Conservation (phyloP, 2,329 filamentous ascomycete genomes). For the Stemphylium vesicarium region DNA sequence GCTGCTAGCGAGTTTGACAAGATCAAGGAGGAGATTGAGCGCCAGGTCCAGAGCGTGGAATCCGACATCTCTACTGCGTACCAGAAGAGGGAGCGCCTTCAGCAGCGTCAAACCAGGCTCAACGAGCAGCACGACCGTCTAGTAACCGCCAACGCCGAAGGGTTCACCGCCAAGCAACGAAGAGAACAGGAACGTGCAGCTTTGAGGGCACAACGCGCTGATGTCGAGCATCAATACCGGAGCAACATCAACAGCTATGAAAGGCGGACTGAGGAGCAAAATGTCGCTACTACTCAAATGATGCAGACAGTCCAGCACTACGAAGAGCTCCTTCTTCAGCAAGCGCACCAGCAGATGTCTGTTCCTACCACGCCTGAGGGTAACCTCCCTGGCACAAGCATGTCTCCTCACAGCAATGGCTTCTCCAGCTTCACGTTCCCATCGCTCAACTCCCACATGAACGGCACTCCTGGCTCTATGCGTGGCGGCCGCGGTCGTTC, state of each 20-base stretch:
- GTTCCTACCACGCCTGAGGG: conserved; percentile 65
- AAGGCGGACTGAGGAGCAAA: conserved; percentile 48
- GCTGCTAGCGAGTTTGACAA: conserved; percentile 65
- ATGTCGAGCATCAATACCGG: conserved; percentile 48
- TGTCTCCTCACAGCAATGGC: conserved; percentile 43
- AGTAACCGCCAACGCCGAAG: conserved; percentile 70
- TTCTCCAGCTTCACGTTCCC: conserved; percentile 50
- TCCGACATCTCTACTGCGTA: conserved; percentile 68
- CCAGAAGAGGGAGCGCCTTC: conserved; percentile 75
- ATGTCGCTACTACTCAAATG: conserved; percentile 45
- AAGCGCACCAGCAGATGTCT: conserved; percentile 45
- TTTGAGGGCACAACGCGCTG: conserved; percentile 42
- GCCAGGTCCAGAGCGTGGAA: conserved; percentile 67
- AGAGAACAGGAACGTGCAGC: conserved; percentile 50
- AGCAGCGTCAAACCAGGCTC: conserved; percentile 72
- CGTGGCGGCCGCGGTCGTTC: conserved; percentile 55
- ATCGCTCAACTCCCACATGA: conserved; percentile 34
- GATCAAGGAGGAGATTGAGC: conserved; percentile 67
- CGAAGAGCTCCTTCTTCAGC: conserved; percentile 51
- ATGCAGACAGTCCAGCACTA: conserved; percentile 47
- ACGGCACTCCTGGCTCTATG: conserved; percentile 43
- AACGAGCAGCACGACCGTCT: conserved; percentile 75
- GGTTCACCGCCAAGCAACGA: conserved; percentile 66
- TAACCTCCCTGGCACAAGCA: conserved; percentile 60
- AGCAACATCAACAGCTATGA: conserved; percentile 48